A percentile compares a stretch with the other conserved stretches of the same genome.
phyloP scores from a whole-genome alignment of 1,284 basidiomycete species.

The Cryptococcus sp. region DNA sequence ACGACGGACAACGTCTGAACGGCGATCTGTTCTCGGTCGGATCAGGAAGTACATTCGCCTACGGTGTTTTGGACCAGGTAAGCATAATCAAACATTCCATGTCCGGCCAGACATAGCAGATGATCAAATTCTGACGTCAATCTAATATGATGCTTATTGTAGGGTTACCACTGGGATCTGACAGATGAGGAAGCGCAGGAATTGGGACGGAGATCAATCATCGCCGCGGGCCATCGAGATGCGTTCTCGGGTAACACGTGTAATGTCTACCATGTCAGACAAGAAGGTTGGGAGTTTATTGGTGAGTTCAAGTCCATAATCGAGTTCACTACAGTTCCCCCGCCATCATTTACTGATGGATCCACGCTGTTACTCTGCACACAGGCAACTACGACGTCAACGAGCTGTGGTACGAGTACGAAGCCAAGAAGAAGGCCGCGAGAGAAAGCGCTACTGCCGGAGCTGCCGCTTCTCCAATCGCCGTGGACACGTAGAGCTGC shows the following conservation, averaged over 20 bases:
- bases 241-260: slow-evolving; percentile 97
- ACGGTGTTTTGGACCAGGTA: slow-evolving; percentile 92
- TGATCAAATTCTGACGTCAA: neutral
- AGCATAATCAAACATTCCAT: slow-evolving; percentile 7
- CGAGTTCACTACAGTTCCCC: neutral
- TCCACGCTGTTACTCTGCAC: neutral
- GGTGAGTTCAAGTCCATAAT: slow-evolving; percentile 59
- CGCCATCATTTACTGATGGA: neutral
- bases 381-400: slow-evolving; percentile 54
- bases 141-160: slow-evolving; percentile 2
- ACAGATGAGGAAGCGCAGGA: slow-evolving; percentile 93
- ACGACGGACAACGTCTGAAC: slow-evolving; percentile 91
- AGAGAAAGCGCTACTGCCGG: slow-evolving; percentile 18
- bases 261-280: slow-evolving; percentile 94
- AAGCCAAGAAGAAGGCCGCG: slow-evolving; percentile 49
- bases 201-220: slow-evolving; percentile 90
- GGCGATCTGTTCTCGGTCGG: slow-evolving; percentile 98
- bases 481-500: slow-evolving; percentile 36
- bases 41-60: slow-evolving; percentile 96
- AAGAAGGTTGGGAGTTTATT: slow-evolving; percentile 91
- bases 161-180: slow-evolving; percentile 89
- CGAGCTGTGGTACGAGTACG: slow-evolving; percentile 54
- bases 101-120: neutral
- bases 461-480: slow-evolving; percentile 36
- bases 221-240: slow-evolving; percentile 95